Percentiles rank a stretch among this genome's conserved stretches.
phyloP scores from a whole-genome alignment of 768 basidiomycete species.

The Daedaleopsis sinensis region DNA sequence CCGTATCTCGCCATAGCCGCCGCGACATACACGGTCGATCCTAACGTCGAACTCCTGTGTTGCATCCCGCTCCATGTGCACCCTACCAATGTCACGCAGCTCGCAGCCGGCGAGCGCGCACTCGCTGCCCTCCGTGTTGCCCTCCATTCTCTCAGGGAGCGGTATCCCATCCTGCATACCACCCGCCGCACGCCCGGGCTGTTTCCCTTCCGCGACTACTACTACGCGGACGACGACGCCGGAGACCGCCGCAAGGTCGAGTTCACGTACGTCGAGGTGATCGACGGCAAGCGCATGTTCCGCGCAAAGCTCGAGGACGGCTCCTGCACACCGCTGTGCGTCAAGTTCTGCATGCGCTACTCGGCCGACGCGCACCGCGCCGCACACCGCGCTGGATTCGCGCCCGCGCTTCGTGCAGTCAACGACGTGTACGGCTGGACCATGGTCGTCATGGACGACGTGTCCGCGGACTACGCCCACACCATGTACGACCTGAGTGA shows the following conservation, averaged over 20 bases:
- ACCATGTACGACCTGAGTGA: neutral
- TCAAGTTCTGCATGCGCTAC: slow-evolving; percentile 7
- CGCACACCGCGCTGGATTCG: neutral
- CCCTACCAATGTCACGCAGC: neutral
- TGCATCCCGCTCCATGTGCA: neutral
- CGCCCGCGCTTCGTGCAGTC: slow-evolving; percentile 3
- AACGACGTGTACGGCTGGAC: slow-evolving; percentile 5
- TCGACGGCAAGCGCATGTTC: slow-evolving; percentile 3
- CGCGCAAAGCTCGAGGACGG: neutral
- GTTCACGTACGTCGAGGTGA: neutral
- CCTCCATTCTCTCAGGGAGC: neutral
- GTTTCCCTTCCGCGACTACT: slow-evolving; percentile 6
- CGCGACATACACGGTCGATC: neutral
- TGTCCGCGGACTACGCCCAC: neutral
- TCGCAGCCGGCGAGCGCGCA: neutral
- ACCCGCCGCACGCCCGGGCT: neutral
- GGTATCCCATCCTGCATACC: neutral
- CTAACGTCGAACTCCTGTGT: slow-evolving; percentile 2
- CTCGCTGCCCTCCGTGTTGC: slow-evolving; percentile 6
- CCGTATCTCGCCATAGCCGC: slow-evolving; percentile 3
- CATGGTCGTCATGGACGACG: slow-evolving; percentile 11
- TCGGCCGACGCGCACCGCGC: slow-evolving; percentile 1
- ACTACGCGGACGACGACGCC: neutral
- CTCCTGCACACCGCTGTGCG: neutral
- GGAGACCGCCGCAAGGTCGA: neutral